Conservation (phyloP, 768 basidiomycete species). For the Kondoa malvinella region DNA sequence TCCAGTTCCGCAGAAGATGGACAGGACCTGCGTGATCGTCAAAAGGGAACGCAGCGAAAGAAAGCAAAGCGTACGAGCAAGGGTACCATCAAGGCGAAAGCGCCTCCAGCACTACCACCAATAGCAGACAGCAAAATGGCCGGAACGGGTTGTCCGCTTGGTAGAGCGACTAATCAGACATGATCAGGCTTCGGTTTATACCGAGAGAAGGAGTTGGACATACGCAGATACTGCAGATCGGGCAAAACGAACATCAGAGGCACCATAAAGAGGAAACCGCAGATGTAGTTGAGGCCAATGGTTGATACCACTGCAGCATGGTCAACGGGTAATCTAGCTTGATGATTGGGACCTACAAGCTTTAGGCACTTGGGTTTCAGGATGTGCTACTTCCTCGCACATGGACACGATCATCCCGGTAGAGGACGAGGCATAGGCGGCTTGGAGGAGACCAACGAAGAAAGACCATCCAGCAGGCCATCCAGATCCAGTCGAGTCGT, state of each 20-base stretch:
- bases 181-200: too few species aligned
- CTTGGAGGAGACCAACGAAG: background rate
- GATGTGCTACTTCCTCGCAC: background rate
- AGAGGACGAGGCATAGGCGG: background rate
- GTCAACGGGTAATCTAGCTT: background rate
- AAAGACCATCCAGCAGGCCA: background rate
- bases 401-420: background rate
- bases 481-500: background rate
- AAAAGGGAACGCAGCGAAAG: too few species aligned
- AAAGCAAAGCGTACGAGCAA: too few species aligned
- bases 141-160: background rate
- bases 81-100: background rate
- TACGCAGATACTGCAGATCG: background rate
- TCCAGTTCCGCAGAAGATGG: background rate
- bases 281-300: background rate
- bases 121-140: background rate
- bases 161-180: background rate
- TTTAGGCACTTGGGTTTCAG: background rate
- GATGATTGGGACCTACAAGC: background rate
- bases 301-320: background rate
- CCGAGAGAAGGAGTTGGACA: background rate
- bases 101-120: background rate
- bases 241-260: background rate
- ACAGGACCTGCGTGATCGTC: background rate
- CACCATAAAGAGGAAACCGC: background rate